phyloP scores from a whole-genome alignment of 257 asterid genomes.

The Capsicum baccatum region DNA sequence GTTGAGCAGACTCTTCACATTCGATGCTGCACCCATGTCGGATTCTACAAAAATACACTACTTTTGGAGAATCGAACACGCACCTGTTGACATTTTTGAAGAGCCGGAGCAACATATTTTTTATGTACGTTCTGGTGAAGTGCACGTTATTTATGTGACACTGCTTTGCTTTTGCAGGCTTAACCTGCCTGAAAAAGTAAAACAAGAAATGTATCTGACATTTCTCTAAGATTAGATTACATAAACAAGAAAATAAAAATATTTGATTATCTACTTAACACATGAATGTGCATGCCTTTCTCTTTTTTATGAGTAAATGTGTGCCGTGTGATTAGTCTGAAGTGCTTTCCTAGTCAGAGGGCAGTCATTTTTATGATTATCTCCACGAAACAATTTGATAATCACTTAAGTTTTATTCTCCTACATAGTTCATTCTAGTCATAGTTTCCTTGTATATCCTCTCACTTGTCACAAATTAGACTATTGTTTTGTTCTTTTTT shows the following conservation, averaged over 20 bases:
- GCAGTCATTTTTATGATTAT: not conserved
- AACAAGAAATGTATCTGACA: conserved; percentile 20
- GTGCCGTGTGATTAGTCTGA: not conserved
- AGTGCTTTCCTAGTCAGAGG: conserved; percentile 4
- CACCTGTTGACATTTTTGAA: no score
- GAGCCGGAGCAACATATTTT: no score
- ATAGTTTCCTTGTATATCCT: conserved; percentile 19
- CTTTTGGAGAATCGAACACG: no score
- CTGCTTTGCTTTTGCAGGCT: conserved; percentile 25
- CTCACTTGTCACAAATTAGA: conserved; percentile 12
- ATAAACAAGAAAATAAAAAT: not conserved
- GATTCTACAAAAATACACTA: no score
- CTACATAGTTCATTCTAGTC: not conserved
- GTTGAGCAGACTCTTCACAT: no score
- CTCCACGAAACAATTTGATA: not conserved
- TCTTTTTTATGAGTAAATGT: not conserved
- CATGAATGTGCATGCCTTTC: not conserved
- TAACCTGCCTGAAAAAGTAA: conserved; percentile 25
- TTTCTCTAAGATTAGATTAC: not conserved
- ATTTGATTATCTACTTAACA: conserved; percentile 21
- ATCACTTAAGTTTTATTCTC: not conserved
- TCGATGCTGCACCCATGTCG: no score
- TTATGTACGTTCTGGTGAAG: not conserved
- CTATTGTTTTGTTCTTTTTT: conserved; percentile 30
- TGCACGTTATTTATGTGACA: conserved; percentile 4